Percentiles rank a stretch among this genome's conserved stretches.
phyloP scores from a whole-genome alignment of 352 stramenopile species.

The Phytopythium aichiense region DNA sequence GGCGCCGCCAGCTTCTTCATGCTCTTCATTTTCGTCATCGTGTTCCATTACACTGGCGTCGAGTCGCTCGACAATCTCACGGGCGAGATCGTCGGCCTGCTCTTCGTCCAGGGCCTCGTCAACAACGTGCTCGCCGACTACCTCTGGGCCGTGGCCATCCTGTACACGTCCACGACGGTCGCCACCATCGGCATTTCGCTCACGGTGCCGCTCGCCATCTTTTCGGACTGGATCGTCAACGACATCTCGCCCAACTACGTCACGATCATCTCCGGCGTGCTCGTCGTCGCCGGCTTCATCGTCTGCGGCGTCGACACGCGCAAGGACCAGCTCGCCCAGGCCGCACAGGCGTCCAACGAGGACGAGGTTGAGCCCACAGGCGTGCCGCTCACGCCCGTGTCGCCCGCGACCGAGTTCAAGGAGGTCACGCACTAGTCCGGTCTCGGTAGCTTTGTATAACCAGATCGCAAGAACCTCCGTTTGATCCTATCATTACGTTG shows the following conservation, averaged over 20 bases:
- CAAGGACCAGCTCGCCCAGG: constrained; percentile 21
- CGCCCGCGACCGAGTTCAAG: constrained; percentile 24
- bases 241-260: constrained; percentile 39
- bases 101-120: constrained; percentile 89
- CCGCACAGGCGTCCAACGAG: constrained; percentile 3
- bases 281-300: constrained; percentile 78
- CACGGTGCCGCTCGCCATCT: constrained; percentile 95
- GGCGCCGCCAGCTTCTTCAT: constrained; percentile 94
- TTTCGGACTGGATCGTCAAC: constrained; percentile 83
- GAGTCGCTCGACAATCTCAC: constrained; percentile 65
- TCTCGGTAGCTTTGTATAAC: no score
- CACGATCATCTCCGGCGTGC: constrained; percentile 52
- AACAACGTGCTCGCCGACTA: constrained; percentile 96
- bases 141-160: constrained; percentile 92
- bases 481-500: no score
- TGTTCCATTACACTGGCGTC: constrained; percentile 67
- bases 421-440: constrained; percentile 22
- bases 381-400: constrained; percentile 19
- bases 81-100: constrained; percentile 77
- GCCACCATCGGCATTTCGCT: constrained; percentile 95
- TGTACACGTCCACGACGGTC: constrained; percentile 96
- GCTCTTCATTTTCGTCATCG: constrained; percentile 79
- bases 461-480: no score
- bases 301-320: constrained; percentile 38
- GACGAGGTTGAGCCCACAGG: constrained; percentile 1